Base-by-base conservation (phyloP, 345 rosid species). In the Gossypium herbaceum region DNA sequence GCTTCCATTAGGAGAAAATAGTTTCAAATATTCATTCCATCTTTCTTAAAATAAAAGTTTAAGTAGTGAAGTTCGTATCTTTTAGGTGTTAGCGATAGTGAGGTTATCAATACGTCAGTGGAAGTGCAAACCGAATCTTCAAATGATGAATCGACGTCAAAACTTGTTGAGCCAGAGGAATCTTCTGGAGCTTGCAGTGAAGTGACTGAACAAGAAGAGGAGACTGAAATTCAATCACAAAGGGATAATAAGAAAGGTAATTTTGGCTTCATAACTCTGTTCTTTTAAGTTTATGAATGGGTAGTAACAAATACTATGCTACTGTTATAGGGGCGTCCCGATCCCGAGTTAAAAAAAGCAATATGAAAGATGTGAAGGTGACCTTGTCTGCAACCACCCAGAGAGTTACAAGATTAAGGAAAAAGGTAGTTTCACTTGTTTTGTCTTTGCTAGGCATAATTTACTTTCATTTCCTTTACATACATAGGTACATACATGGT, bases 81-180 rank as follows among this genome's bases (percentile, higher is more conserved):
- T 51, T 17, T 52, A 71, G 73, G 43, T 76, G 75, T 61, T 72
- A 58, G 88, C 81, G 95, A 88, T 56, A 88, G 85, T 56, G 94
- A 92, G 79, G 80, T 84, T 13, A 75, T 78, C 75, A 82, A 86
- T 81, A 81, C 86, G 10, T 56, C 86, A 43, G 66, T 51, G 74
- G 93, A 84, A 72, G 85, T 27, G 43, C 61, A n/a, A 39, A 19
- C 57, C 1, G 77, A 43, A 12, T 75, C 81, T 55, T 45, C 1
- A 54, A 54, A 79, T 55, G 79, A 67, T 22, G 45, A 13, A 73
- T 71, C 80, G 4, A 58, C 41, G 27, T 50, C 75, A 16, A 48
- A 79, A 63, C 68, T 20, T 20, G 72, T 65, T 10, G 74, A 63
- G 43, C 68, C 82, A 2, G 86, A 85, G 56, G 90, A 80, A 73